Base-by-base conservation (phyloP, 805 yeast genomes). In the Saccharomycopsis fermentans region DNA sequence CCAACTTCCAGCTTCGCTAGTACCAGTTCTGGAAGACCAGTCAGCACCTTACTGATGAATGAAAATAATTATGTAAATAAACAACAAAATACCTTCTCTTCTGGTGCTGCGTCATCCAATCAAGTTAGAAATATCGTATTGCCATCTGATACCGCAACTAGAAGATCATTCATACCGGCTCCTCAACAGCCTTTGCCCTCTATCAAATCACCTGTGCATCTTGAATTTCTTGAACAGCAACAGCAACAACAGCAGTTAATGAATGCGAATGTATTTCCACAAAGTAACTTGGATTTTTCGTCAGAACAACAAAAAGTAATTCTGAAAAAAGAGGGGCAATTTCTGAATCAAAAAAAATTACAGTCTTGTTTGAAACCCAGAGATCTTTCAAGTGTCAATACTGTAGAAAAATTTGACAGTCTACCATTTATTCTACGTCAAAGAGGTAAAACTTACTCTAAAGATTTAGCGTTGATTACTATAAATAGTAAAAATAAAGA, bases 401-500 rank as follows among this genome's bases (percentile, higher is more conserved):
- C 68, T 8, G 69, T 72, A 4, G 79, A 75, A 47, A 74, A 76
- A 52, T 77, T 80, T 59, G 87, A 83, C 58, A 81, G 85, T 58
- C 72, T 94, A 60, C 84, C 92, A 1, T 77, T 84, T 6, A 84
- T 90, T 16, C 72, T 94, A 59, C 75, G 91, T 51, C 84, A 82
- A 58, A 74, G 99, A 39, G 95, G 89, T 3, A 74, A 78, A 17
- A 72, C 81, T 3, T 83, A 83, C 62, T 78, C 79, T 17, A 81
- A 81, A 56, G 90, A 87, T 58, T 74, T 77, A 9, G 97, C 97
- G 0, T 76, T 92, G 47, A 71, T 84, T 52, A 79, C 83, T 1
- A 73, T 94, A 14, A 96, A 90, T 67, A 68, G 78, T 2, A 86
- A 81, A 64, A 97, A 97, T 5, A 91, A 89, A 68, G 97, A 91